Evolutionary conservation across 768 basidiomycete genomes (phyloP), one percentile per base, ranked within the genome.

Genomic region (Amanita subjunquillea): DNA sequence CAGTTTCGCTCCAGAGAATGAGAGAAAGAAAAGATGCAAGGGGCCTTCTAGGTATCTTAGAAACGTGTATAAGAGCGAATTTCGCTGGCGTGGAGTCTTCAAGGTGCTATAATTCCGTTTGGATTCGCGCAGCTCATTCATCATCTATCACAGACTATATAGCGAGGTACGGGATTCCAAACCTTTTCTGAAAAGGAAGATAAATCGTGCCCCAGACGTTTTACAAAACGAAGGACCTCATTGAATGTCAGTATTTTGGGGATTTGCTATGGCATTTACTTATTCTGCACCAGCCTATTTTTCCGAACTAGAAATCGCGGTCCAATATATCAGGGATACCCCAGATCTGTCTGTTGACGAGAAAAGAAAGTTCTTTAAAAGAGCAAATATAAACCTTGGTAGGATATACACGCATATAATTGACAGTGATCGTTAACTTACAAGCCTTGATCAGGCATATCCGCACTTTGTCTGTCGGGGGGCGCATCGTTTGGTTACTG

Each of bases 401-500:
- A 51, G 32, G 60, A 48, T 9, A 4, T 10, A 27, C 12, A 49
- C n/a, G 2, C 42, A 40, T 36, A 8, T 36, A 37, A 3, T 20
- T 2, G 23, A 42, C 36, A 6, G 42, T 44, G 8, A 38, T 32
- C 4, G 32, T 13, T 17, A 8, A 45, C 50, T 51, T 53, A 36
- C 20, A 10, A 13, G n/a, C 48, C 40, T 41, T 22, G 13, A 42
- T 30, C 45, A 75, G 76, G 76, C 22, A 82, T 87, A 3, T 87
- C 89, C 38, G 95, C 96, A 0, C 70, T 99, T 4, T 98, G 95
- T 66, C 76, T 99, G 9, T 92, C 89, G n/a, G 96, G 96, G 13
- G 95, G 96, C 5, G 96, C 90, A 6, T 84, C 86, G 1, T 95
- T 97, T 63, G 93, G 92, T 7, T 96, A 95, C 64, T 97, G 91